phyloP scores from a whole-genome alignment of 306 rosid genomes.

The Casuarina cunninghamiana region DNA sequence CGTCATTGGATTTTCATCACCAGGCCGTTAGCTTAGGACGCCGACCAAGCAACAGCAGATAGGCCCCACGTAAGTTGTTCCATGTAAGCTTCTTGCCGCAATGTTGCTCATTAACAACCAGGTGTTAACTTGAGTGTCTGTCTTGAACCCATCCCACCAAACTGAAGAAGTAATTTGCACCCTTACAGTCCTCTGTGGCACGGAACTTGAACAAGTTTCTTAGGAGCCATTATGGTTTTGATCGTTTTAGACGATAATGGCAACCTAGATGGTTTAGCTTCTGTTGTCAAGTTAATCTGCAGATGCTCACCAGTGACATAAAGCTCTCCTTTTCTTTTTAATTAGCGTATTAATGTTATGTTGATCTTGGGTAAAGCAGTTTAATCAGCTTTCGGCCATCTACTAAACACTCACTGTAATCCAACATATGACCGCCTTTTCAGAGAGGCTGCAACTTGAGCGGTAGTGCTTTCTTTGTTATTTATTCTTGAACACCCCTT shows the following conservation, averaged over 20 bases:
- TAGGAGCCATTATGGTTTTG: not conserved
- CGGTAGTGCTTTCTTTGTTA: slow-evolving; percentile 25
- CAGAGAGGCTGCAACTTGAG: slow-evolving; percentile 17
- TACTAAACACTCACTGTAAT: slow-evolving; percentile 6
- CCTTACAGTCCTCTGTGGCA: not conserved
- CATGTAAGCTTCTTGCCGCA: slow-evolving; percentile 12
- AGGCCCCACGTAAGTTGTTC: slow-evolving; percentile 27
- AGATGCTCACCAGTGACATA: not conserved
- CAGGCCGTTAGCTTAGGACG: slow-evolving; percentile 50
- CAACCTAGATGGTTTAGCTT: too few relatives aligned
- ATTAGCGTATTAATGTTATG: too few relatives aligned
- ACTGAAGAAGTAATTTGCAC: not conserved
- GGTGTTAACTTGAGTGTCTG: slow-evolving; percentile 17
- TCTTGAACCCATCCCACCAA: not conserved
- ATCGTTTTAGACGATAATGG: too few relatives aligned
- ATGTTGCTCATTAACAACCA: not conserved
- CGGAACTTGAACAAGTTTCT: slow-evolving; percentile 4
- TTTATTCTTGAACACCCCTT: slow-evolving; percentile 21
- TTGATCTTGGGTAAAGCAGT: not conserved
- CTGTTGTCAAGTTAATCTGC: not conserved
- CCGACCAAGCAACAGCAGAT: slow-evolving; percentile 37
- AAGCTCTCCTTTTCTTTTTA: not conserved
- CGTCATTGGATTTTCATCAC: slow-evolving; percentile 17
- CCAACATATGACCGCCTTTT: slow-evolving; percentile 7
- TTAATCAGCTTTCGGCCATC: slow-evolving; percentile 15